A percentile compares a stretch with the other conserved stretches of the same genome.
These are phyloP conservation scores for Senna tora DNA, from an alignment of 306 rosid species.

Conservation along the genomic window DNA sequence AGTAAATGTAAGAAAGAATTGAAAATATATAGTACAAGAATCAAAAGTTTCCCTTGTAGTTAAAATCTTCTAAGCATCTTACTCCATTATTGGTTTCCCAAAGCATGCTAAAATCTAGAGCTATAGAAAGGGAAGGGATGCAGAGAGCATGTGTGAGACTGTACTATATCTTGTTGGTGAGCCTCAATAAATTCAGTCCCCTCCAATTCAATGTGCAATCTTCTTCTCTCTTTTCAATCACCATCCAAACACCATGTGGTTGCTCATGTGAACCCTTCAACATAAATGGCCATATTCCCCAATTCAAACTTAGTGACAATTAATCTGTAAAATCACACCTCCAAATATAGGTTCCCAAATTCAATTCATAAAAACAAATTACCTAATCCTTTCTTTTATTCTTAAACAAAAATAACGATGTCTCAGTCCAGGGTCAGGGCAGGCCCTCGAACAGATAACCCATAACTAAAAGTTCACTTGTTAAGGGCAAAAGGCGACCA, in stretches of 20 bases:
- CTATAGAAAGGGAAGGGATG: slow-evolving; percentile 37
- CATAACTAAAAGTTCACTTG: too few relatives aligned
- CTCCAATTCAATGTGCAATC: slow-evolving; percentile 29
- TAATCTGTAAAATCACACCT: slow-evolving; percentile 39
- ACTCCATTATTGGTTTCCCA: slow-evolving; percentile 55
- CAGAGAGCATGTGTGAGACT: slow-evolving; percentile 55
- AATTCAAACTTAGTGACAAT: slow-evolving; percentile 39
- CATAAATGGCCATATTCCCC: slow-evolving; percentile 53
- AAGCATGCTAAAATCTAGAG: slow-evolving; percentile 47
- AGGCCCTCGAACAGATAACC: too few relatives aligned
- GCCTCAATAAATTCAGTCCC: slow-evolving; percentile 54
- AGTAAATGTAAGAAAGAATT: slow-evolving; percentile 35
- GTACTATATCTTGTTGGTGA: slow-evolving; percentile 46
- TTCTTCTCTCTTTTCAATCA: slow-evolving; percentile 45
- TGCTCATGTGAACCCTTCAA: slow-evolving; percentile 52
- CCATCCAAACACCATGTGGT: slow-evolving; percentile 52
- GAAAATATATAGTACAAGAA: slow-evolving; percentile 40
- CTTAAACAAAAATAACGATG: too few relatives aligned
- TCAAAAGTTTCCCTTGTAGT: slow-evolving; percentile 46
- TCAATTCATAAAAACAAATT: slow-evolving; percentile 13
- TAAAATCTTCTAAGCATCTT: slow-evolving; percentile 43
- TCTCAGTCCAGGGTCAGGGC: too few relatives aligned
- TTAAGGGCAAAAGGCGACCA: too few relatives aligned
- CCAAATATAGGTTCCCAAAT: slow-evolving; percentile 42
- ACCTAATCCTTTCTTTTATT: slow-evolving; percentile 38